Percentiles rank a stretch among this genome's conserved stretches.
Evolutionary conservation across 371 early-diverging fungal genomes (phyloP).

Genomic region (Mortierella sp.): DNA sequence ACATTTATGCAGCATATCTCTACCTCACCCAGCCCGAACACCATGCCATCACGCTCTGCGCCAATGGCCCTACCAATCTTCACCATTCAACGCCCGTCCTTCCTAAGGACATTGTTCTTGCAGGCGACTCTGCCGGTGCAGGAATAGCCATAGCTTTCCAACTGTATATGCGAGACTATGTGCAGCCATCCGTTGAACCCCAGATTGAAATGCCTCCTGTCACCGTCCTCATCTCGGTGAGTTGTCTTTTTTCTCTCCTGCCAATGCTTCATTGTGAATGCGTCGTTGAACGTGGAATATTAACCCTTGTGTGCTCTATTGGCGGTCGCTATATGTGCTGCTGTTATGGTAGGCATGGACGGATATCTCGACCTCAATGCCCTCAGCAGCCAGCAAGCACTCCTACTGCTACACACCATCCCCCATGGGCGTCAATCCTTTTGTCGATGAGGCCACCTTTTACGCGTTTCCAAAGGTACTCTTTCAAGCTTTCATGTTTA

Average conservation of each 20-base stretch:
- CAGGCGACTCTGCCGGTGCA: slow-evolving; percentile 77
- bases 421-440: slow-evolving; percentile 51
- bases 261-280: background rate
- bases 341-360: slow-evolving; percentile 38
- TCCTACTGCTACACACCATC: slow-evolving; percentile 47
- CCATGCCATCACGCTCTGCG: slow-evolving; percentile 35
- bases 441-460: slow-evolving; percentile 27
- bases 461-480: slow-evolving; percentile 32
- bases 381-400: slow-evolving; percentile 30
- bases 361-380: slow-evolving; percentile 53
- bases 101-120: slow-evolving; percentile 62
- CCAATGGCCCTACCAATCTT: background rate
- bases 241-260: background rate
- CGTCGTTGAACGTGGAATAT: background rate
- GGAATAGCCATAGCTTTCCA: slow-evolving; percentile 60
- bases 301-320: background rate
- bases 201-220: slow-evolving; percentile 30
- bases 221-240: slow-evolving; percentile 49
- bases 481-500: background rate
- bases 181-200: slow-evolving; percentile 33
- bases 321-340: background rate
- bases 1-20: slow-evolving; percentile 80
- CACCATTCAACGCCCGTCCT: slow-evolving; percentile 25
- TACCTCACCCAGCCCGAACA: slow-evolving; percentile 70
- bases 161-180: slow-evolving; percentile 56